These are phyloP conservation scores for Penstemon davidsonii DNA, from an alignment of 257 asterid species.

Conservation along the genomic window DNA sequence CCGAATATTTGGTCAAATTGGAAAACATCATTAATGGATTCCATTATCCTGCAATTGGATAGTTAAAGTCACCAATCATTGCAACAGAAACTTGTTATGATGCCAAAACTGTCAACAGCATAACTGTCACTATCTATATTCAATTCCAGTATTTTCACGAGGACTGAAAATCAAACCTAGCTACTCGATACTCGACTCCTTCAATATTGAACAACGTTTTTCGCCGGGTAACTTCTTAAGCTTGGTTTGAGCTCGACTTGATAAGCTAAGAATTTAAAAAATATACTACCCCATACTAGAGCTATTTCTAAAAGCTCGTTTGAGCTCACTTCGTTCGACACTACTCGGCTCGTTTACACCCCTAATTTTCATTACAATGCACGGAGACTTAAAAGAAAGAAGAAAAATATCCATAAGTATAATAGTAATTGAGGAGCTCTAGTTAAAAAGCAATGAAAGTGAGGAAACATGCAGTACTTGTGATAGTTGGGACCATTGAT, in stretches of 20 bases:
- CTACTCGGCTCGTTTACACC: no score
- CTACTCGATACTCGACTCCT: background rate
- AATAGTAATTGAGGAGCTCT: no score
- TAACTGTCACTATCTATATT: slow-evolving; percentile 16
- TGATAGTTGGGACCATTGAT: slow-evolving; percentile 77
- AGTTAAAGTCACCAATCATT: slow-evolving; percentile 23
- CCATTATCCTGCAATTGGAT: slow-evolving; percentile 86
- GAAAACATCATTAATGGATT: slow-evolving; percentile 62
- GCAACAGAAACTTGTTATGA: slow-evolving; percentile 13
- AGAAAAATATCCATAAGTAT: no score
- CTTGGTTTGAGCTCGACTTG: no score
- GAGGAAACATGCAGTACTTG: slow-evolving; percentile 38
- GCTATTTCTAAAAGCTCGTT: no score
- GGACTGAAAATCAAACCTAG: slow-evolving; percentile 1
- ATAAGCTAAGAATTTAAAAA: no score
- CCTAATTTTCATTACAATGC: no score
- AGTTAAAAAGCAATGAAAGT: slow-evolving; percentile 15
- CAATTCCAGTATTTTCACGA: slow-evolving; percentile 24
- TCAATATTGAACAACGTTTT: no score
- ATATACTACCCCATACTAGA: no score
- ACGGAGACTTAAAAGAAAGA: no score
- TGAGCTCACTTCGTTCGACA: no score
- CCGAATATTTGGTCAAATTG: slow-evolving; percentile 63
- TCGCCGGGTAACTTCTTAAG: no score
- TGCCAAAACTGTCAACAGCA: slow-evolving; percentile 10